Evolutionary conservation across 768 basidiomycete genomes (phyloP).

Genomic region (Boletus rufocinnamomeus): DNA sequence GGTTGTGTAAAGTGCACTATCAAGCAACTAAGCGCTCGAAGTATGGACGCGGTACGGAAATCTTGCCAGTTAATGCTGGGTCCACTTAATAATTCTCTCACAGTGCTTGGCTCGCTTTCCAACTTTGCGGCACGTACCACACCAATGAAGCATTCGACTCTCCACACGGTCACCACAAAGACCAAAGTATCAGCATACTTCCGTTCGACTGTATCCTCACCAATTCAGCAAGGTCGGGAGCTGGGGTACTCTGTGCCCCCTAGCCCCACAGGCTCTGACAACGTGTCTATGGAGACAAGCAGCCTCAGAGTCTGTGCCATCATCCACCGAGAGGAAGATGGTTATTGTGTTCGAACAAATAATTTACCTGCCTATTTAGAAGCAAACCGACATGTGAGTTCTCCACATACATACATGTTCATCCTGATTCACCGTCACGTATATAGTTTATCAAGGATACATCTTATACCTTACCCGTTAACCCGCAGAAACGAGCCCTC

Average conservation of each 20-base stretch:
- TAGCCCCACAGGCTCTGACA: constrained; percentile 46
- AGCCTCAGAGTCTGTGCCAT: constrained; percentile 67
- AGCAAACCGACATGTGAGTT: constrained; percentile 72
- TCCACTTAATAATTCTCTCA: background rate
- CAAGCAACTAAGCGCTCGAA: constrained; percentile 58
- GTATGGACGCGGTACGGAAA: constrained; percentile 54
- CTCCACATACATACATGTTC: background rate
- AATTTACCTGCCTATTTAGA: constrained; percentile 77
- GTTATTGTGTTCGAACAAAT: constrained; percentile 71
- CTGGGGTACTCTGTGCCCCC: constrained; percentile 43
- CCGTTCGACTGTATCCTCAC: constrained; percentile 18
- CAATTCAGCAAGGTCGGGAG: constrained; percentile 31
- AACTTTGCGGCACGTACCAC: constrained; percentile 45
- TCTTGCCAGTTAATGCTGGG: background rate
- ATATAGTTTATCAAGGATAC: constrained; percentile 50
- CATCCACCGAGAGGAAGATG: constrained; percentile 53
- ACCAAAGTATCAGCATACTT: constrained; percentile 16
- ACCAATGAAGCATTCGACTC: constrained; percentile 58
- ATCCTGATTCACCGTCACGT: constrained; percentile 17
- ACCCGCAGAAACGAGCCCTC: constrained; percentile 61
- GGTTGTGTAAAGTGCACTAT: constrained; percentile 88
- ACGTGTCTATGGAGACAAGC: constrained; percentile 37
- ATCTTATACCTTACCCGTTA: constrained; percentile 55
- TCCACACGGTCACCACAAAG: constrained; percentile 31
- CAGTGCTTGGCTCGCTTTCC: constrained; percentile 50